phyloP scores from a whole-genome alignment of 202 grass and related monocot genomes.

The Bolboschoenoplectus hybrid region DNA sequence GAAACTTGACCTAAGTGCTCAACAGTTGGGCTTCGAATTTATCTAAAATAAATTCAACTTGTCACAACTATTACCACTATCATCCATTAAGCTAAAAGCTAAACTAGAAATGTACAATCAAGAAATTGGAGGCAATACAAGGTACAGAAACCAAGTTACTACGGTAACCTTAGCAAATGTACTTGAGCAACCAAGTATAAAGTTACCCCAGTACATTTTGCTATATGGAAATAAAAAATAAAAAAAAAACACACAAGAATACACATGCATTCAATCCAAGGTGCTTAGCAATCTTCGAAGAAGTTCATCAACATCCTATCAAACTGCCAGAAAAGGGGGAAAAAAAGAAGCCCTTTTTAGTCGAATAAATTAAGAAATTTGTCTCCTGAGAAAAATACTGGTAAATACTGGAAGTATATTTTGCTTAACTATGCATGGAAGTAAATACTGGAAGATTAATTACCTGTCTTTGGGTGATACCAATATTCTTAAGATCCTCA shows the following conservation, averaged over 20 bases:
- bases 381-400: background rate
- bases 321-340: constrained; percentile 12
- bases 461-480: constrained; percentile 33
- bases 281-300: constrained; percentile 24
- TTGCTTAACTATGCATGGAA: background rate
- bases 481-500: constrained; percentile 32
- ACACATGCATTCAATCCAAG: background rate
- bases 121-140: background rate
- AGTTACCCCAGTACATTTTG: background rate
- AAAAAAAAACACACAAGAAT: background rate
- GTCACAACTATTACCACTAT: too few species aligned
- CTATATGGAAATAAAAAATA: background rate
- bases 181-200: background rate
- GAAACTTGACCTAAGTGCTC: too few species aligned
- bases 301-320: constrained; percentile 21
- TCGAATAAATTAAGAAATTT: background rate
- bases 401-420: background rate
- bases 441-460: background rate
- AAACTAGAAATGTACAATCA: background rate
- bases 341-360: background rate
- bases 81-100: background rate
- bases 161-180: background rate
- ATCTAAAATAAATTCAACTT: background rate
- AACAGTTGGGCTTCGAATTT: background rate
- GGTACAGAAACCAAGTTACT: background rate